Percentiles rank a stretch among this genome's conserved stretches.
Evolutionary conservation across 2,329 filamentous ascomycete species (phyloP).

Genomic region (Cercospora sesami): DNA sequence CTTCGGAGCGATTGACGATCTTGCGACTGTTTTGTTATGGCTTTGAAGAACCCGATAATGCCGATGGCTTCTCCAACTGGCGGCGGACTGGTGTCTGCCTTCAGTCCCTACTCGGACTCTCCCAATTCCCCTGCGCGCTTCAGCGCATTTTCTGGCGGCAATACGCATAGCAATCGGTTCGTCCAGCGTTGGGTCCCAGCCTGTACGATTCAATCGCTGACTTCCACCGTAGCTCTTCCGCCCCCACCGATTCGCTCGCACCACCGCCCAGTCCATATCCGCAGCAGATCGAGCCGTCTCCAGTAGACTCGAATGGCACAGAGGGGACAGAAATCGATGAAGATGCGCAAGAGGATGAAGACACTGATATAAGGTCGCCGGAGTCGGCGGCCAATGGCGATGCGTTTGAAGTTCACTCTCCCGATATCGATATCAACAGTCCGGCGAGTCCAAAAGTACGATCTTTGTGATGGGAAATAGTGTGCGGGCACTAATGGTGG

Average conservation of each 20-base stretch:
- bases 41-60: conserved; percentile 37
- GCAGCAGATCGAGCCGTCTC: conserved; percentile 74
- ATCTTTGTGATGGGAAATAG: conserved; percentile 30
- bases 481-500: conserved; percentile 17
- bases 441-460: conserved; percentile 36
- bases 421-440: conserved; percentile 39
- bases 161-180: conserved; percentile 42
- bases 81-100: conserved; percentile 46
- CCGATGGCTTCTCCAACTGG: conserved; percentile 48
- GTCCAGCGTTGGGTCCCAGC: conserved; percentile 10
- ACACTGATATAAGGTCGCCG: conserved; percentile 43
- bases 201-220: not conserved
- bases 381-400: conserved; percentile 16
- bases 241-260: conserved; percentile 50
- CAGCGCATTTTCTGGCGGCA: conserved; percentile 40
- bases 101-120: conserved; percentile 54
- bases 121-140: conserved; percentile 52
- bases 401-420: conserved; percentile 29
- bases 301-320: conserved; percentile 81
- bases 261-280: conserved; percentile 55
- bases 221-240: conserved; percentile 42
- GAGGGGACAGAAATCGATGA: conserved; percentile 83
- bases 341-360: conserved; percentile 61
- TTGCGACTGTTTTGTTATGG: conserved; percentile 28
- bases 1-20: not conserved